Evolutionary conservation across 306 rosid species (phyloP), one percentile per base, ranked within the genome.

Genomic region (Pyrus bretschneideri): DNA sequence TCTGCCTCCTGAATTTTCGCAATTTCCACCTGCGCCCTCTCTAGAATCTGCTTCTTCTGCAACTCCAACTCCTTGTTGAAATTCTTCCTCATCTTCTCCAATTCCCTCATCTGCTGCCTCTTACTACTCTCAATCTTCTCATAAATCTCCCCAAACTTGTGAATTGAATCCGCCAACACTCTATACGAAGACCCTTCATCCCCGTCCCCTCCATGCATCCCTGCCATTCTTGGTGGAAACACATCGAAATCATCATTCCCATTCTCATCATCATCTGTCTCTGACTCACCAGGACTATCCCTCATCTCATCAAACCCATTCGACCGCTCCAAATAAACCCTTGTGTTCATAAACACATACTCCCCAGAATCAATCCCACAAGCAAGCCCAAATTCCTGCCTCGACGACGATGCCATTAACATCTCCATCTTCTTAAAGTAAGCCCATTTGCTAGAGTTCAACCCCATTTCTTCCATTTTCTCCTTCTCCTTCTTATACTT

Each of bases 361-460:
- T 93, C 98, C 6, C 98, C 98, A 2, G 89, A 87, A 84, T 92
- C 97, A 64, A 92, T 82, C n/a, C 97, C 97, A 49, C 97, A 92
- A 3, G 92, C 92, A 42, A 92, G 86, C 17, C 96, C 97, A 62
- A 64, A 74, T 38, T 86, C 93, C 66, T 88, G 93, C 85, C 88
- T 81, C 4, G 84, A 73, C 0, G 93, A 83, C 3, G 93, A 76
- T 19, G 87, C 90, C 93, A 92, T 89, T 69, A 92, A 77, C 91
- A 87, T 89, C 35, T 92, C 96, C 91, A 92, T 90, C 89, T 87
- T 92, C 89, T 90, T 88, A 25, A 73, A 92, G 70, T 55, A 88
- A 1, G 87, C 79, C 97, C 97, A 90, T 51, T 86, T 86, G 46
- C 89, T 81, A 12, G 88, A 80, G 70, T 59, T 80, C 77, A 78